Evolutionary conservation across 2,329 filamentous ascomycete genomes (phyloP).

Genomic region (Dendryphion nanum): DNA sequence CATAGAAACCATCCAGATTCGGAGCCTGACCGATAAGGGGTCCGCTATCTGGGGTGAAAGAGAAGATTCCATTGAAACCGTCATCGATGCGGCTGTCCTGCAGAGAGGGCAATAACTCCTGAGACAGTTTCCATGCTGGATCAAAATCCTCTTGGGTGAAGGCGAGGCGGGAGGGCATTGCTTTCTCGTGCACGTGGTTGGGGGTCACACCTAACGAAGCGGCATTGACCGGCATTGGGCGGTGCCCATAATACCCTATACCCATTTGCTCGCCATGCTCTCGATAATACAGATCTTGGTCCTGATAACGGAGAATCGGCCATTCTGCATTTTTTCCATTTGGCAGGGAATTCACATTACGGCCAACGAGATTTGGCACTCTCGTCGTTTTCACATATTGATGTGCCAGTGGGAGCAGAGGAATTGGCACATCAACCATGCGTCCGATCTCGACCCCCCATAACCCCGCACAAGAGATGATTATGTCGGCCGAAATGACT

Average conservation of each 20-base stretch:
- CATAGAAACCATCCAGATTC: conserved; percentile 60
- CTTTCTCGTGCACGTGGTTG: conserved; percentile 54
- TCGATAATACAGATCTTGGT: conserved; percentile 63
- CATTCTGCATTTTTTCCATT: conserved; percentile 52
- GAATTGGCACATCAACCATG: conserved; percentile 59
- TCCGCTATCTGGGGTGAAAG: conserved; percentile 64
- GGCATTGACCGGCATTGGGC: conserved; percentile 60
- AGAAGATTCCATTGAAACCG: conserved; percentile 66
- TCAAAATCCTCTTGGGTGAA: conserved; percentile 62
- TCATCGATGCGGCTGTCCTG: conserved; percentile 53
- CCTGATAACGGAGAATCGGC: conserved; percentile 63
- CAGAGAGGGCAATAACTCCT: conserved; percentile 55
- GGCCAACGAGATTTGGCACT: conserved; percentile 45
- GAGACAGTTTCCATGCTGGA: conserved; percentile 58
- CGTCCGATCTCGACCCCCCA: conserved; percentile 66
- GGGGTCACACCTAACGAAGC: conserved; percentile 55
- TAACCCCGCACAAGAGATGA: conserved; percentile 64
- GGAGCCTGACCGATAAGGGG: conserved; percentile 60
- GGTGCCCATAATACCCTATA: conserved; percentile 65
- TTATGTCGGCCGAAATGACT: conserved; percentile 57
- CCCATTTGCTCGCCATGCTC: conserved; percentile 63
- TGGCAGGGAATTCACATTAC: conserved; percentile 39
- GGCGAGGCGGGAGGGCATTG: conserved; percentile 62
- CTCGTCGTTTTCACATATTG: conserved; percentile 64
- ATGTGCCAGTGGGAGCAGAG: conserved; percentile 60